Conservation (phyloP, 768 basidiomycete genomes). For the Rhodotorula diobovata region DNA sequence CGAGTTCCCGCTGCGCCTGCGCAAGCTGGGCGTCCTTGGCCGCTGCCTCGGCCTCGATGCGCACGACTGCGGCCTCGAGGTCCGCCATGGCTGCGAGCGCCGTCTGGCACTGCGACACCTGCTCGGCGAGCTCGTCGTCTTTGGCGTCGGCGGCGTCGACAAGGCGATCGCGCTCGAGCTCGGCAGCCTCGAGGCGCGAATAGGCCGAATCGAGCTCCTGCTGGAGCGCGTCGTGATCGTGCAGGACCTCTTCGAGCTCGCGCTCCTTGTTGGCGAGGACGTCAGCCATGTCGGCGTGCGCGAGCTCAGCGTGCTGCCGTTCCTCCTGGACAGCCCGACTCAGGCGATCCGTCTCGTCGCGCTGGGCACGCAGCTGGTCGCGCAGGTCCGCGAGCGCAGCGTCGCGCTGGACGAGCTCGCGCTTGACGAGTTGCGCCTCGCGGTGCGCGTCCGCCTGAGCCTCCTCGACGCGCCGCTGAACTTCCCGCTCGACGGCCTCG, state of each 20-base stretch:
- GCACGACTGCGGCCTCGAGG: slow-evolving; percentile 3
- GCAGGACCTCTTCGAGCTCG: neutral
- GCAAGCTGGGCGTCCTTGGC: neutral
- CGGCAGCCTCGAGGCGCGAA: slow-evolving; percentile 2
- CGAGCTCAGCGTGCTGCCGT: slow-evolving; percentile 19
- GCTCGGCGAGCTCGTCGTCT: slow-evolving; percentile 6
- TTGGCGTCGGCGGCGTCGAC: neutral
- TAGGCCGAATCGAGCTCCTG: slow-evolving; percentile 20
- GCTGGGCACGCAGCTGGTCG: neutral
- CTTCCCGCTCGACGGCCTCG: slow-evolving; percentile 4
- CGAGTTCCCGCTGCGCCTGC: neutral
- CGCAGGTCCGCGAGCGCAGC: slow-evolving; percentile 12
- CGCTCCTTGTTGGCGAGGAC: neutral
- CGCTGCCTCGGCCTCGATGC: slow-evolving; percentile 8
- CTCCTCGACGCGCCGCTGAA: slow-evolving; percentile 8
- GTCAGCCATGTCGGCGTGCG: neutral
- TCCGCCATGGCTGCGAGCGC: slow-evolving; percentile 9
- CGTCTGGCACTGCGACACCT: neutral
- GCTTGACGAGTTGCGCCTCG: slow-evolving; percentile 4
- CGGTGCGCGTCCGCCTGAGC: neutral
- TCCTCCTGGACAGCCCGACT: slow-evolving; percentile 1
- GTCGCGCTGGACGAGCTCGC: slow-evolving; percentile 15
- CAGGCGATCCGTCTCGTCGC: neutral
- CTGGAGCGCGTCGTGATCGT: neutral
- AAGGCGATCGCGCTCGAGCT: slow-evolving; percentile 3